Evolutionary conservation across 345 rosid species (phyloP).

Genomic region (Iberis pinnata): DNA sequence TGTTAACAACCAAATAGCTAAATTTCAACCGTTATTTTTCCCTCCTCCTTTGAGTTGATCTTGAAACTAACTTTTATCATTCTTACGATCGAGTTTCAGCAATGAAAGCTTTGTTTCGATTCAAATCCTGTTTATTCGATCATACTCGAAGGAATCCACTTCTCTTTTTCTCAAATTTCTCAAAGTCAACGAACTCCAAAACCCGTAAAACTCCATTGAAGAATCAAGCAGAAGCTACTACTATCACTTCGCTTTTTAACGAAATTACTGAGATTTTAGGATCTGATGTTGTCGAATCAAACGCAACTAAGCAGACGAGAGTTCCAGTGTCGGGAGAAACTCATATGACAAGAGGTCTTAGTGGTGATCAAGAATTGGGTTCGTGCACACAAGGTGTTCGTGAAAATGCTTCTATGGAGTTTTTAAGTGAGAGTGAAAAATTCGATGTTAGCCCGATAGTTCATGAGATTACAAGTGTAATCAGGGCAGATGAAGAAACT

Average conservation of each 20-base stretch:
- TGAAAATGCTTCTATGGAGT: slow-evolving; percentile 35
- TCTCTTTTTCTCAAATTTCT: slow-evolving; percentile 31
- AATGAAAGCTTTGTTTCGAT: slow-evolving; percentile 28
- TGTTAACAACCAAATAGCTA: neutral
- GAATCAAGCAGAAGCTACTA: slow-evolving; percentile 29
- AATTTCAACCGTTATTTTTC: slow-evolving; percentile 17
- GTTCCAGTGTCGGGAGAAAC: slow-evolving; percentile 23
- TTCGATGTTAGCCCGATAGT: slow-evolving; percentile 47
- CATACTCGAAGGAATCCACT: slow-evolving; percentile 3
- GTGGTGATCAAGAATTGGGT: slow-evolving; percentile 1
- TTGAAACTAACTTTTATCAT: too few species aligned
- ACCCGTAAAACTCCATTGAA: slow-evolving; percentile 25
- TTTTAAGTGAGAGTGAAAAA: slow-evolving; percentile 16
- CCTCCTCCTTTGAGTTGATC: neutral
- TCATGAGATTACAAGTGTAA: slow-evolving; percentile 43
- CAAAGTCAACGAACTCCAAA: slow-evolving; percentile 34
- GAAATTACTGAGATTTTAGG: slow-evolving; percentile 59
- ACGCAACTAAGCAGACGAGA: slow-evolving; percentile 27
- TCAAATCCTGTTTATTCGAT: slow-evolving; percentile 6
- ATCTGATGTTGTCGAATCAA: slow-evolving; percentile 26
- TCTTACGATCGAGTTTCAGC: neutral
- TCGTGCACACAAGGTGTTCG: slow-evolving; percentile 41
- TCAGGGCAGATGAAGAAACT: slow-evolving; percentile 36
- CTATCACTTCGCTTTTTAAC: slow-evolving; percentile 41
- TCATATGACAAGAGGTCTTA: neutral